Base-by-base conservation (phyloP, 2,329 filamentous ascomycete genomes). In the Lasiodiplodia gonubiensis region DNA sequence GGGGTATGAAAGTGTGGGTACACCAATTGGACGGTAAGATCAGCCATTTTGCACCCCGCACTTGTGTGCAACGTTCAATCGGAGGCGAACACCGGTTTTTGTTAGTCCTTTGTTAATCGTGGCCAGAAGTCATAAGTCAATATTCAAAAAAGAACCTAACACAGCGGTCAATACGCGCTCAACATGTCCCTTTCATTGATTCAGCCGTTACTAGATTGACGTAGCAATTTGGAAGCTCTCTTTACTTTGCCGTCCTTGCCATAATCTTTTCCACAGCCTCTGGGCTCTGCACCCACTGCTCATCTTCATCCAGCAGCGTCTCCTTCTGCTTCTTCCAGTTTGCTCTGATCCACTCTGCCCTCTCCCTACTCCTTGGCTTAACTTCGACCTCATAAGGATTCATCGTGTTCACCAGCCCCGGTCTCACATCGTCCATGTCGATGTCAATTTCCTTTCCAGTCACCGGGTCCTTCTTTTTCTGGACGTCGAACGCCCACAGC, bases 401-500 rank as follows among this genome's bases (percentile, higher is more conserved):
- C 3, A 72, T 72, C 35, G 54, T 66, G 7, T 71, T 69, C 0
- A 74, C 18, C 18, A 73, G 10, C 0, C 72, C 72, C 16, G 72
- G 70, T 2, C 70, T 72, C 37, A 75, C 49, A 10, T 73, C 70
- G 3, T 69, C 59, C 4, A 69, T 67, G 27, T 68, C 67, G 4
- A 60, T 48, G 23, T 33, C n/a, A 21, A 69, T 66, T 11, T 54
- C 46, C 1, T 53, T 51, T 16, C 68, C 68, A 7, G 42, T 46
- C 25, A 14, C 27, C 6, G 49, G 30, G 33, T 69, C 66, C 37
- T 48, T 54, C 23, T 25, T 48, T 12, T 55, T 52, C 18, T 12
- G 16, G 67, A 73, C 67, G 4, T 78, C 68, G 66, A 79, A 77
- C 2, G 71, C 75, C 78, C 78, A 80, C 1, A 79, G 68, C 10